Evolutionary conservation across 768 basidiomycete species (phyloP).

Genomic region (Suillus alpinus): DNA sequence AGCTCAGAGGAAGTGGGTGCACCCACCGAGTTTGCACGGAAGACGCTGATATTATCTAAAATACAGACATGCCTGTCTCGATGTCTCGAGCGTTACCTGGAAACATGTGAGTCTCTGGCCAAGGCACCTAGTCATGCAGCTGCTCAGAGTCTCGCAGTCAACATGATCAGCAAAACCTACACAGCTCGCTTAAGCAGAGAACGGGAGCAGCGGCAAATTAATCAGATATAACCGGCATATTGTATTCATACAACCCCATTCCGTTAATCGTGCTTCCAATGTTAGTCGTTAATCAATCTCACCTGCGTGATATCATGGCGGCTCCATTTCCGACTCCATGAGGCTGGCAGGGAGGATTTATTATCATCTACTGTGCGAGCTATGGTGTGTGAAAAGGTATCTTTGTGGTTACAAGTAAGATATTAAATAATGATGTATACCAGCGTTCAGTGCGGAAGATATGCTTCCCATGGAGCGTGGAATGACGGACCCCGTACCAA

Average conservation of each 20-base stretch:
- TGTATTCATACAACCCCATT: neutral
- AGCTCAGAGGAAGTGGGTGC: slow-evolving; percentile 67
- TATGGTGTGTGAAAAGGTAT: neutral
- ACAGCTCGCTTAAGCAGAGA: slow-evolving; percentile 55
- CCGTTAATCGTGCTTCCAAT: neutral
- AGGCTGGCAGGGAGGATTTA: neutral
- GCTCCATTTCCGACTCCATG: neutral
- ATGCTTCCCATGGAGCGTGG: neutral
- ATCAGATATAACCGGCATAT: neutral
- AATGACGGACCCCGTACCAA: neutral
- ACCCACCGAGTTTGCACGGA: neutral
- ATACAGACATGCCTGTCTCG: slow-evolving; percentile 67
- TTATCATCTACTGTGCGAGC: neutral
- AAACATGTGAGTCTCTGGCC: slow-evolving; percentile 60
- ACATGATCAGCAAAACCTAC: slow-evolving; percentile 73
- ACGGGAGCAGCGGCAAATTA: slow-evolving; percentile 25
- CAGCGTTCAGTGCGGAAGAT: neutral
- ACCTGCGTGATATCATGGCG: neutral
- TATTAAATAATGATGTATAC: slow-evolving; percentile 1
- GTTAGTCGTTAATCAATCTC: neutral
- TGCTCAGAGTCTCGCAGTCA: slow-evolving; percentile 46
- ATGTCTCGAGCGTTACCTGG: slow-evolving; percentile 81
- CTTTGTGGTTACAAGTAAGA: neutral
- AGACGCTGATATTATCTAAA: neutral
- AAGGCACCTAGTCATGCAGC: slow-evolving; percentile 13